A percentile compares a stretch with the other conserved stretches of the same genome.
Evolutionary conservation across 176 grass and related monocot genomes (phyloP).

Genomic region (Oropetium thomaeum): DNA sequence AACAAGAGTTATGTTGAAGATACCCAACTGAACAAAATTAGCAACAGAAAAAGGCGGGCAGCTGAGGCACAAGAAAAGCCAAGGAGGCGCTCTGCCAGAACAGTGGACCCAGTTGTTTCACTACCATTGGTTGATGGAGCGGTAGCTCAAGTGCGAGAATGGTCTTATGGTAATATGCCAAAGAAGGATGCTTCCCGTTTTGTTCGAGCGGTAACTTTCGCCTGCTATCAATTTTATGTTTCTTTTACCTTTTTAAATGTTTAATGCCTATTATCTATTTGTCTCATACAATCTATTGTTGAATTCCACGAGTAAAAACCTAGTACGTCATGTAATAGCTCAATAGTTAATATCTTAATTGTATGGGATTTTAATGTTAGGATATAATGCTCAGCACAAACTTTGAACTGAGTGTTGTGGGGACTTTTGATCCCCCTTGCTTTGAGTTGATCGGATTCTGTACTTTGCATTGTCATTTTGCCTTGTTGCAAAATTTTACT

Average conservation of each 20-base stretch:
- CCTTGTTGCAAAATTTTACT: neutral
- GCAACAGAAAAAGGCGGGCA: conserved; percentile 59
- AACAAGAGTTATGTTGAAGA: conserved; percentile 91
- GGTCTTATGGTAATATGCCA: conserved; percentile 77
- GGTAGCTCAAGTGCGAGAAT: conserved; percentile 84
- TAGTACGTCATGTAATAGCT: neutral
- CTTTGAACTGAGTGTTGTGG: neutral
- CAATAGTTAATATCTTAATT: neutral
- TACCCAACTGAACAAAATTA: conserved; percentile 57
- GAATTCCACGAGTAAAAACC: neutral
- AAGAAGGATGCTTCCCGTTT: conserved; percentile 97
- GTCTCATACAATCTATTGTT: neutral
- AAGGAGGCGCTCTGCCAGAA: conserved; percentile 77
- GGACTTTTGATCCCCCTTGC: neutral
- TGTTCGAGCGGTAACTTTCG: conserved; percentile 74
- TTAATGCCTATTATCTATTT: neutral
- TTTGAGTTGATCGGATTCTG: conserved; percentile 10
- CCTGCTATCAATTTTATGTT: conserved; percentile 1
- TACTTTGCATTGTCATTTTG: conserved; percentile 16
- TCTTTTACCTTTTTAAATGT: conserved; percentile 21
- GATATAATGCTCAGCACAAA: neutral
- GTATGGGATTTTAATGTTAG: neutral
- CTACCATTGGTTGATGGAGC: conserved; percentile 79
- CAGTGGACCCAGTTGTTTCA: conserved; percentile 52
- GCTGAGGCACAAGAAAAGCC: conserved; percentile 69